Conservation (phyloP, 2,329 filamentous ascomycete genomes). For the Talaromyces atroroseus region DNA sequence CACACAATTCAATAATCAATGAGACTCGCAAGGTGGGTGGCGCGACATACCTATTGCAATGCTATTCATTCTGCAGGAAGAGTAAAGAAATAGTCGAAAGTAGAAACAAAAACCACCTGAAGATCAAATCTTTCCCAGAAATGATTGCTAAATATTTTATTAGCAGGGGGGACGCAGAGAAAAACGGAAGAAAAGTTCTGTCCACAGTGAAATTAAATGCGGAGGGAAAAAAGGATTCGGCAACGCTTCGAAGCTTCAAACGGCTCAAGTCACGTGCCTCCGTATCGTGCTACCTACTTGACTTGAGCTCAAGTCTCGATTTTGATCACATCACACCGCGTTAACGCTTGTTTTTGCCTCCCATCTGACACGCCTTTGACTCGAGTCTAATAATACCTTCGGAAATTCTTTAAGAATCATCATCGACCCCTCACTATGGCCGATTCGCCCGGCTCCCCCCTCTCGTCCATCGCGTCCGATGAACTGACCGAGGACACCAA, state of each 20-base stretch:
- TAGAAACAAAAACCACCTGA: neutral
- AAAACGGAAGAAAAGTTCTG: neutral
- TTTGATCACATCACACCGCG: neutral
- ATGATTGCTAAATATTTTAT: neutral
- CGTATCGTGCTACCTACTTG: conserved; percentile 1
- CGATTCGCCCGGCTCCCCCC: conserved; percentile 57
- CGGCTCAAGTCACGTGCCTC: conserved; percentile 8
- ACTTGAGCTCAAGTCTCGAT: neutral
- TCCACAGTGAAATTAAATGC: neutral
- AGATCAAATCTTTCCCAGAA: neutral
- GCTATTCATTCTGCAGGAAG: neutral
- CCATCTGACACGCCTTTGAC: neutral
- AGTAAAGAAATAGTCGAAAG: neutral
- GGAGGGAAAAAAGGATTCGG: neutral
- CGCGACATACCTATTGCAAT: conserved; percentile 6
- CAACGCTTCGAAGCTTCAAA: conserved; percentile 10
- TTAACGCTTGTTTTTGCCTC: neutral
- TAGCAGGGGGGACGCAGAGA: neutral
- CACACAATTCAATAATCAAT: conserved; percentile 18
- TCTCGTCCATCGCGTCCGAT: conserved; percentile 61
- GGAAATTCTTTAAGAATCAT: neutral
- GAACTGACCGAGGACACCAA: conserved; percentile 57
- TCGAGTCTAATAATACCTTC: neutral
- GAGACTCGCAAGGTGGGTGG: conserved; percentile 13
- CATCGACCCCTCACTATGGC: conserved; percentile 32